phyloP scores from a whole-genome alignment of 768 basidiomycete species.

The Dendrothele bispora region DNA sequence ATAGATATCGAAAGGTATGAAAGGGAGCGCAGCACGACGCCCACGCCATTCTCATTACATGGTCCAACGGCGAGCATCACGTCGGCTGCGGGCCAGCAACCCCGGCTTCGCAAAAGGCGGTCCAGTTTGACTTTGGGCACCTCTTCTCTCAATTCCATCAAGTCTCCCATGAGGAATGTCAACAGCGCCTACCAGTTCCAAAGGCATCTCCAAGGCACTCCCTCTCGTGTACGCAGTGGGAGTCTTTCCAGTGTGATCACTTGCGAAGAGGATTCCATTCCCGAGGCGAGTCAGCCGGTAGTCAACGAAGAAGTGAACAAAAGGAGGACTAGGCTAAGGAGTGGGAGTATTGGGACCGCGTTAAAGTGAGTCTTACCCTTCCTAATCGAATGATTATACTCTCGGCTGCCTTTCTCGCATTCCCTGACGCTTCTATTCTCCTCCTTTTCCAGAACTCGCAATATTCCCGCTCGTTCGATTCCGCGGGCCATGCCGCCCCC shows the following conservation, averaged over 20 bases:
- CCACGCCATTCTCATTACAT: constrained; percentile 26
- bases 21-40: constrained; percentile 33
- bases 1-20: constrained; percentile 25
- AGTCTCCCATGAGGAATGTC: constrained; percentile 53
- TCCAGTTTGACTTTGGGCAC: constrained; percentile 58
- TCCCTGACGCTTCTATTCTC: no score
- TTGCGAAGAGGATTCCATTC: background rate
- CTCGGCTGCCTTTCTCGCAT: no score
- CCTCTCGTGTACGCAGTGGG: constrained; percentile 43
- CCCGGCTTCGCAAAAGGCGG: constrained; percentile 58
- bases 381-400: no score
- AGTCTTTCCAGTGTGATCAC: constrained; percentile 34
- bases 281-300: constrained; percentile 11
- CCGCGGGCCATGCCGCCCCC: no score
- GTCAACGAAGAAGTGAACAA: constrained; percentile 31
- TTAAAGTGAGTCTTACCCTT: constrained; percentile 28
- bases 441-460: no score
- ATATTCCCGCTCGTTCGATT: no score
- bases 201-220: constrained; percentile 38
- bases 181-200: constrained; percentile 52
- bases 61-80: constrained; percentile 14
- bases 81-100: constrained; percentile 17
- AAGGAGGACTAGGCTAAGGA: constrained; percentile 48
- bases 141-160: constrained; percentile 58
- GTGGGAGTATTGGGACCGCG: constrained; percentile 47